Percentiles rank a stretch among this genome's conserved stretches.
These are phyloP conservation scores for Monosporascus sp. DNA, from an alignment of 2,329 filamentous ascomycete genomes.

Conservation along the genomic window DNA sequence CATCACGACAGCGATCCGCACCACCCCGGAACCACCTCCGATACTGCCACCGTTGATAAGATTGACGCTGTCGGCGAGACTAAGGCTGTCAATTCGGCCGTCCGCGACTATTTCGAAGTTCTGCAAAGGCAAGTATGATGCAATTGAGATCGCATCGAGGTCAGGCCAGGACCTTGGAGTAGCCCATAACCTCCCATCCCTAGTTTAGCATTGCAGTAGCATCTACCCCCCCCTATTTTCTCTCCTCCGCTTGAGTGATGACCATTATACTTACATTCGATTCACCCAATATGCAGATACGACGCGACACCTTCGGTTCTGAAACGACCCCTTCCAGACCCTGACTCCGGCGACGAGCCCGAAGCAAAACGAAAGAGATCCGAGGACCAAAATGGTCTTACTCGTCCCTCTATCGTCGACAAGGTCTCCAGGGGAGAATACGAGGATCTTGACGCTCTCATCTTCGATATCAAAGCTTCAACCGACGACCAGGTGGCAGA, in stretches of 20 bases:
- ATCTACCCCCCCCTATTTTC: conserved; percentile 1
- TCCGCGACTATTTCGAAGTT: conserved; percentile 24
- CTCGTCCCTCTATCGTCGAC: conserved; percentile 43
- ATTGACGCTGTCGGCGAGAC: neutral
- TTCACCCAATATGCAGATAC: conserved; percentile 35
- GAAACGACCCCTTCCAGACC: conserved; percentile 45
- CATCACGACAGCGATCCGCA: conserved; percentile 6
- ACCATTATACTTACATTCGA: conserved; percentile 15
- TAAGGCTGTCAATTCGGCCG: conserved; percentile 1
- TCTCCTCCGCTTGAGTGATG: conserved; percentile 11
- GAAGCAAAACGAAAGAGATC: conserved; percentile 57
- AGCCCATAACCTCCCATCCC: neutral
- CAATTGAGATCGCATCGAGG: neutral
- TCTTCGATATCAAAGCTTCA: conserved; percentile 49
- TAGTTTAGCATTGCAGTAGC: neutral
- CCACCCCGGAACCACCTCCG: conserved; percentile 2
- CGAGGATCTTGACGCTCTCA: conserved; percentile 59
- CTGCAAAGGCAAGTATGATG: conserved; percentile 22
- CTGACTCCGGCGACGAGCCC: conserved; percentile 43
- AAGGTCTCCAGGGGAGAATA: conserved; percentile 50
- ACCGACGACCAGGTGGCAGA: conserved; percentile 45
- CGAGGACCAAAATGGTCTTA: conserved; percentile 30
- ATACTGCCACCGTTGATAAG: conserved; percentile 1
- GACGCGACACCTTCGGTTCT: conserved; percentile 52
- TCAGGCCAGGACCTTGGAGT: too few relatives aligned